Conservation (phyloP, 1,284 basidiomycete genomes). For the Sanguinoderma infundibulare region DNA sequence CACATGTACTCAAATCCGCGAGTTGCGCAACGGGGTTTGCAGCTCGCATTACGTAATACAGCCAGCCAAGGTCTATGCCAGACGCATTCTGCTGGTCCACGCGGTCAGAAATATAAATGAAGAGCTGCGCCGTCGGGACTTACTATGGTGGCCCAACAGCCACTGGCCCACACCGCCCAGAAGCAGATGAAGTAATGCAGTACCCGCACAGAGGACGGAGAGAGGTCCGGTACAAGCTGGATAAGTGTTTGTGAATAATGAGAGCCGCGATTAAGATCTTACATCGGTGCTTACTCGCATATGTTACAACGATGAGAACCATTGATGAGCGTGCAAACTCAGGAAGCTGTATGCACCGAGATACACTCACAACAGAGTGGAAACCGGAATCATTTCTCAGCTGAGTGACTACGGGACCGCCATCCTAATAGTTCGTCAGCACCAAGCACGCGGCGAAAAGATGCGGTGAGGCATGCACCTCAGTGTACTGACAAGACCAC, state of each 20-base stretch:
- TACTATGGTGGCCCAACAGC: slow-evolving; percentile 52
- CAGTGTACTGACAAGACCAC: slow-evolving; percentile 54
- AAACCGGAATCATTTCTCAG: slow-evolving; percentile 65
- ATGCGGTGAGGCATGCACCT: too few relatives aligned
- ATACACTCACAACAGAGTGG: slow-evolving; percentile 57
- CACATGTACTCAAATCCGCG: too few relatives aligned
- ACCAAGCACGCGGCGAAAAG: not conserved
- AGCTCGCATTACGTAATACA: too few relatives aligned
- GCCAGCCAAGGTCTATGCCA: too few relatives aligned
- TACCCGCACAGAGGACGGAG: slow-evolving; percentile 65
- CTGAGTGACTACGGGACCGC: slow-evolving; percentile 64
- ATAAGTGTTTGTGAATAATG: slow-evolving; percentile 23
- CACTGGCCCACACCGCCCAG: slow-evolving; percentile 68
- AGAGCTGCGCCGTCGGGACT: too few relatives aligned
- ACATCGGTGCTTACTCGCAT: slow-evolving; percentile 47
- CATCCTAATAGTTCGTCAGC: slow-evolving; percentile 38
- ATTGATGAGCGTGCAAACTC: too few relatives aligned
- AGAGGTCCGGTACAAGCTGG: slow-evolving; percentile 65
- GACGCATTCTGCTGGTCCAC: too few relatives aligned
- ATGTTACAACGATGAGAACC: not conserved
- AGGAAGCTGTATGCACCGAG: too few relatives aligned
- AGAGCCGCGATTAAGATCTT: not conserved
- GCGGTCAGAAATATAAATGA: too few relatives aligned
- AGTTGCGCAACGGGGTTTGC: too few relatives aligned
- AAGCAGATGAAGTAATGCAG: slow-evolving; percentile 58